A percentile compares a stretch with the other conserved stretches of the same genome.
These are phyloP conservation scores for Dothideomycetes sp. DNA, from an alignment of 2,329 filamentous ascomycete species.

Conservation along the genomic window DNA sequence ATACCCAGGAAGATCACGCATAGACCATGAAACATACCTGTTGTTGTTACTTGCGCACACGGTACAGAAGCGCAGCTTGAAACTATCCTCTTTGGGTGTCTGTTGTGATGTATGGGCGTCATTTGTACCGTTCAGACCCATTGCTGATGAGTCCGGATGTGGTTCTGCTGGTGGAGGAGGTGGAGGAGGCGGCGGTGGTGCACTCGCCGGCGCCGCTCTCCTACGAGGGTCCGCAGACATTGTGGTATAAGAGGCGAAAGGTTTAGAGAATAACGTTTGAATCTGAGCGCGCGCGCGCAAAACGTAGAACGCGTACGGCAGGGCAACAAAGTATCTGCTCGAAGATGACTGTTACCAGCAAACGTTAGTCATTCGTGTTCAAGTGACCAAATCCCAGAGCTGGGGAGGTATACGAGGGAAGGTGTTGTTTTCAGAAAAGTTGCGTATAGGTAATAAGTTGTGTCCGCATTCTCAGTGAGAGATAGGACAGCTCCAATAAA, in stretches of 20 bases:
- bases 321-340: too few species aligned
- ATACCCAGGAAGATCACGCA: neutral
- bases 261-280: neutral
- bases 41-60: slow-evolving; percentile 99
- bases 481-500: slow-evolving; percentile 19
- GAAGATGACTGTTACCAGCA: too few species aligned
- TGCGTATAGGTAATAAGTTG: slow-evolving; percentile 17
- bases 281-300: too few species aligned
- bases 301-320: too few species aligned
- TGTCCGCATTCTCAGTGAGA: slow-evolving; percentile 15
- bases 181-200: slow-evolving; percentile 40
- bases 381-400: too few species aligned
- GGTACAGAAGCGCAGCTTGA: slow-evolving; percentile 92
- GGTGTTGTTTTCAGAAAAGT: slow-evolving; percentile 14
- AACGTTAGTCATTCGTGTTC: too few species aligned
- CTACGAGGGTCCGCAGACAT: slow-evolving; percentile 40
- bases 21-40: slow-evolving; percentile 55
- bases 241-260: slow-evolving; percentile 9
- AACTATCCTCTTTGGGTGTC: slow-evolving; percentile 44
- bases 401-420: too few species aligned
- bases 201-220: slow-evolving; percentile 28
- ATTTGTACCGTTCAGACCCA: slow-evolving; percentile 28
- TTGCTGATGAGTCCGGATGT: slow-evolving; percentile 21
- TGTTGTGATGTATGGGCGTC: slow-evolving; percentile 20
- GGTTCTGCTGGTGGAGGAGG: slow-evolving; percentile 39